Percentiles rank a stretch among this genome's conserved stretches.
These are phyloP conservation scores for Populus simonii DNA, from an alignment of 345 rosid genomes.

Conservation along the genomic window DNA sequence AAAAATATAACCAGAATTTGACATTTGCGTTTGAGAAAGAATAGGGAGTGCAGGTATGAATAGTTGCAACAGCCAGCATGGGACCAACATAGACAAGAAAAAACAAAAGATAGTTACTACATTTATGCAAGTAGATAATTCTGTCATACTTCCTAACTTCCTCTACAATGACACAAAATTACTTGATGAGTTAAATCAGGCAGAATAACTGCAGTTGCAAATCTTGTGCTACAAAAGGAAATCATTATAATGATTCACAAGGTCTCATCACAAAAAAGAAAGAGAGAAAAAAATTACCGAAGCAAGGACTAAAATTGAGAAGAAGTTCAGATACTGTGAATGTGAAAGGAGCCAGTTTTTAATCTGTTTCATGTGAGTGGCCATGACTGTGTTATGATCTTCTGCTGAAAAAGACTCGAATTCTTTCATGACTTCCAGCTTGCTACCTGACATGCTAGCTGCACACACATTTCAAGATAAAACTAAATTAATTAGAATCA, in stretches of 20 bases:
- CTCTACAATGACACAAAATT: neutral
- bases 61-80: neutral
- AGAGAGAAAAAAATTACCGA: constrained; percentile 43
- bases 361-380: constrained; percentile 40
- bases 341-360: constrained; percentile 70
- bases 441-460: constrained; percentile 74
- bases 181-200: neutral
- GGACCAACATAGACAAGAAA: neutral
- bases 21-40: neutral
- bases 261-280: neutral
- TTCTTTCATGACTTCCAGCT: constrained; percentile 61
- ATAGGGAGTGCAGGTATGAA: neutral
- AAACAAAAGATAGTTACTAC: too few relatives aligned
- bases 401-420: constrained; percentile 61
- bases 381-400: constrained; percentile 50
- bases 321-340: constrained; percentile 79
- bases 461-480: constrained; percentile 12
- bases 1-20: neutral
- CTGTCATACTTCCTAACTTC: neutral
- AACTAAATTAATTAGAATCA: neutral
- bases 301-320: constrained; percentile 86
- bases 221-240: neutral
- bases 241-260: neutral
- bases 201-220: neutral
- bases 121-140: neutral